Conservation (phyloP, 495 filamentous ascomycete species). For the Aspergillus carlsbadensis region DNA sequence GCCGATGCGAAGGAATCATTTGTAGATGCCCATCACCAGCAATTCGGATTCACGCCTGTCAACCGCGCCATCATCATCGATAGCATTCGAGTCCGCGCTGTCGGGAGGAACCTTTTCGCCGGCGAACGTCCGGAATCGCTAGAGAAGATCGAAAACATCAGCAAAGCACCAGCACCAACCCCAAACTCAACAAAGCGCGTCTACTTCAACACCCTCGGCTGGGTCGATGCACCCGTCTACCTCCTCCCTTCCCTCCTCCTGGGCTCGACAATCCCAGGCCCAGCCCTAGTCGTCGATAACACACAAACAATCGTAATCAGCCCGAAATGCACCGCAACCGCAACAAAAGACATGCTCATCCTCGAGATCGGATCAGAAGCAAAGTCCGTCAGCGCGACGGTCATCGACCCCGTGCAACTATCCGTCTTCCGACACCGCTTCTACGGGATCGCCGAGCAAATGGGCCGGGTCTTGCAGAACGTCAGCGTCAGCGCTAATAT, state of each 20-base stretch:
- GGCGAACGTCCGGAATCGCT: conserved; percentile 56
- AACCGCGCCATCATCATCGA: conserved; percentile 84
- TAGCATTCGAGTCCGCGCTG: conserved; percentile 84
- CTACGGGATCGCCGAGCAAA: conserved; percentile 94
- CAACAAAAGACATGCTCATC: conserved; percentile 68
- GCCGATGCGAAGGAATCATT: conserved; percentile 75
- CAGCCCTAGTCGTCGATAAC: conserved; percentile 85
- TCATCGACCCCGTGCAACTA: conserved; percentile 73
- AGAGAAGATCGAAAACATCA: not conserved
- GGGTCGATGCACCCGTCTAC: conserved; percentile 73
- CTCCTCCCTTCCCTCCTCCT: conserved; percentile 66
- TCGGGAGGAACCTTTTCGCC: conserved; percentile 75
- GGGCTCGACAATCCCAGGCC: conserved; percentile 70
- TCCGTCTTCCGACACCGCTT: conserved; percentile 90
- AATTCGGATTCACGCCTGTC: conserved; percentile 91
- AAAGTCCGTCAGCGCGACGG: conserved; percentile 56
- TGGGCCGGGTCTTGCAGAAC: conserved; percentile 87
- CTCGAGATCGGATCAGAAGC: conserved; percentile 65
- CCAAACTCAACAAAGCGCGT: conserved; percentile 21
- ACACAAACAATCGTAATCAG: conserved; percentile 93
- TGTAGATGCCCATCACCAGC: conserved; percentile 80
- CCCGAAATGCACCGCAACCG: conserved; percentile 55
- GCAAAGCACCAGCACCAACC: not conserved
- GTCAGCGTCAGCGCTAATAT: conserved; percentile 91
- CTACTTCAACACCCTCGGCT: conserved; percentile 58